These are phyloP conservation scores for Clonostachys rhizophaga DNA, from an alignment of 2,329 filamentous ascomycete species.

Conservation along the genomic window DNA sequence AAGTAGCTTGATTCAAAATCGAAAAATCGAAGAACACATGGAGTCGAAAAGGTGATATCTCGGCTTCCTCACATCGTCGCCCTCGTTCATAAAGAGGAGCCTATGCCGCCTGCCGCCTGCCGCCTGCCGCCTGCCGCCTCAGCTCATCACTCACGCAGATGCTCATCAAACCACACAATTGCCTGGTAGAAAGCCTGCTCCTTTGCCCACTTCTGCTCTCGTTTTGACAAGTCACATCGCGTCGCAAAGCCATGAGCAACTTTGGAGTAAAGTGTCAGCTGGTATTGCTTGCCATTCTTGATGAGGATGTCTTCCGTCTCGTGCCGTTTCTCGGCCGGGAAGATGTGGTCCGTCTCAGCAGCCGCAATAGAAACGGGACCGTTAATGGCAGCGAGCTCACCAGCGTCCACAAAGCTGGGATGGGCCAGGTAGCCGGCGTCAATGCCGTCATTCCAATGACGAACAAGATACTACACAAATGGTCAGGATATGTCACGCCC, in stretches of 20 bases:
- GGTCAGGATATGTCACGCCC: too few species aligned
- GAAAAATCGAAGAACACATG: too few species aligned
- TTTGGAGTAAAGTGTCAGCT: slow-evolving; percentile 65
- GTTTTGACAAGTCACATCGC: slow-evolving; percentile 51
- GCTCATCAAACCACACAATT: slow-evolving; percentile 67
- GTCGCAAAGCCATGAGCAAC: slow-evolving; percentile 73
- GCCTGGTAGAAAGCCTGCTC: slow-evolving; percentile 76
- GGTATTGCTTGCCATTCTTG: slow-evolving; percentile 51
- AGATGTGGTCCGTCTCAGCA: slow-evolving; percentile 57
- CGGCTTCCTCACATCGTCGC: too few species aligned
- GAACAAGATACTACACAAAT: slow-evolving; percentile 63
- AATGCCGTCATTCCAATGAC: slow-evolving; percentile 54
- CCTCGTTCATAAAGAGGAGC: too few species aligned
- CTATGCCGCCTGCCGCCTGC: too few species aligned
- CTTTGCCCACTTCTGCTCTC: slow-evolving; percentile 62
- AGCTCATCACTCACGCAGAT: slow-evolving; percentile 18
- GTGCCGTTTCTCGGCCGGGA: slow-evolving; percentile 49
- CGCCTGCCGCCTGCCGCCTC: too few species aligned
- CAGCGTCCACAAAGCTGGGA: slow-evolving; percentile 54
- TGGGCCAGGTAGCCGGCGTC: slow-evolving; percentile 61
- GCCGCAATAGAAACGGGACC: slow-evolving; percentile 58
- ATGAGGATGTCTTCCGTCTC: slow-evolving; percentile 55
- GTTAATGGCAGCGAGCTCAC: slow-evolving; percentile 52
- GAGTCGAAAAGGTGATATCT: too few species aligned
- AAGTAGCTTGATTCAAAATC: too few species aligned